Conservation (phyloP, 257 asterid genomes). For the Knoxia roxburghii region DNA sequence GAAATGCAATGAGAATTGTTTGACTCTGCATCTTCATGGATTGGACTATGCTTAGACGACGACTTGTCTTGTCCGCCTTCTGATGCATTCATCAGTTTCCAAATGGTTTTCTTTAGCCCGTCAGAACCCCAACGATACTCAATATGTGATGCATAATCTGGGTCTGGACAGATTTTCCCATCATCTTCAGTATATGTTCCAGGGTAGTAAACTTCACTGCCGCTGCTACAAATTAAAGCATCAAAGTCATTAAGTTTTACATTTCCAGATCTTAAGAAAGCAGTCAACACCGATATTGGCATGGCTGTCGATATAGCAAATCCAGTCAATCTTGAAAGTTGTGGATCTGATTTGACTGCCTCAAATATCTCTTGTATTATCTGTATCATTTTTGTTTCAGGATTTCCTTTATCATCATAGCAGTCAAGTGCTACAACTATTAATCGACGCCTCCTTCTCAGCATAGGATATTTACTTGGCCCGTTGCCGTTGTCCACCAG, state of each 20-base stretch:
- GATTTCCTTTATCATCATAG: slow-evolving; percentile 53
- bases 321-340: slow-evolving; percentile 45
- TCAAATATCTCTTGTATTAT: slow-evolving; percentile 45
- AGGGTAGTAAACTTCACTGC: slow-evolving; percentile 74
- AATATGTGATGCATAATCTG: slow-evolving; percentile 66
- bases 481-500: slow-evolving; percentile 20
- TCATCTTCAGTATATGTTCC: slow-evolving; percentile 44
- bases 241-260: slow-evolving; percentile 58
- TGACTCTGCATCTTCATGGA: slow-evolving; percentile 53
- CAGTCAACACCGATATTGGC: slow-evolving; percentile 51
- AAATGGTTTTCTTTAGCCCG: slow-evolving; percentile 72
- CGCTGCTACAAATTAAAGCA: slow-evolving; percentile 78
- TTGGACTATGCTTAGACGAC: slow-evolving; percentile 16
- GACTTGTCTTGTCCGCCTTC: slow-evolving; percentile 34
- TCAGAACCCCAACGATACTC: slow-evolving; percentile 88
- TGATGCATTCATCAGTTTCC: slow-evolving; percentile 58
- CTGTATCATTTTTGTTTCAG: slow-evolving; percentile 51
- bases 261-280: slow-evolving; percentile 45
- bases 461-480: slow-evolving; percentile 58
- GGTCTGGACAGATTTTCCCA: slow-evolving; percentile 52
- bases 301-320: slow-evolving; percentile 72
- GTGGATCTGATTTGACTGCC: slow-evolving; percentile 54
- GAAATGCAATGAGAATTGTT: slow-evolving; percentile 74
- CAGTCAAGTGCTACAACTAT: slow-evolving; percentile 73
- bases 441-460: slow-evolving; percentile 57